These are phyloP conservation scores for Gorgonomyces haynaldii DNA, from an alignment of 192 early-diverging fungal genomes.

Conservation along the genomic window DNA sequence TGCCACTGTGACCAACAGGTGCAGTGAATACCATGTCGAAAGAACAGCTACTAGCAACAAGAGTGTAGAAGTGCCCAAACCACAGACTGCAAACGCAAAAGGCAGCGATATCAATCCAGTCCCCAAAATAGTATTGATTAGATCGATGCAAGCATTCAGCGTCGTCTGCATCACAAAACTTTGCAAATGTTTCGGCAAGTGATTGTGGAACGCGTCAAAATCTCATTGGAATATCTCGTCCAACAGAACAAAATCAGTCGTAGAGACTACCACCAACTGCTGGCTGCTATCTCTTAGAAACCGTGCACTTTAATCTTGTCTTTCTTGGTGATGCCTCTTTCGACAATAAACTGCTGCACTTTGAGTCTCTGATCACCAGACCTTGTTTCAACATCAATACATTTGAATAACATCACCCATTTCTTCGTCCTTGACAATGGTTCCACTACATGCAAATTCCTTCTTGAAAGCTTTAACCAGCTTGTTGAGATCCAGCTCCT, in stretches of 20 bases:
- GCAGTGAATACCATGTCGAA: slow-evolving; percentile 61
- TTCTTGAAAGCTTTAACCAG: slow-evolving; percentile 96
- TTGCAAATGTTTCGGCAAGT: too few species aligned
- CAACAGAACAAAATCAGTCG: too few species aligned
- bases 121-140: slow-evolving; percentile 81
- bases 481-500: slow-evolving; percentile 75
- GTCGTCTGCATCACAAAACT: too few species aligned
- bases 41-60: slow-evolving; percentile 57
- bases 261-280: too few species aligned
- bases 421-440: slow-evolving; percentile 85
- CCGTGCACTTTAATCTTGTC: slow-evolving; percentile 89
- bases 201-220: too few species aligned
- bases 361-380: slow-evolving; percentile 88
- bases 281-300: slow-evolving; percentile 76
- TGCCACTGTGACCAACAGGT: slow-evolving; percentile 40
- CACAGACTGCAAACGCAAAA: slow-evolving; percentile 56
- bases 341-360: slow-evolving; percentile 64
- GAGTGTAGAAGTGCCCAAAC: slow-evolving; percentile 9
- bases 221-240: too few species aligned
- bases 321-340: slow-evolving; percentile 72
- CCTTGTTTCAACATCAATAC: slow-evolving; percentile 78
- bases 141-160: slow-evolving; percentile 56
- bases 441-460: slow-evolving; percentile 93
- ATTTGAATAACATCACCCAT: slow-evolving; percentile 88
- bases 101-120: slow-evolving; percentile 54